These are phyloP conservation scores for Sphaerobolus stellatus DNA, from an alignment of 1,284 basidiomycete species.

Conservation along the genomic window DNA sequence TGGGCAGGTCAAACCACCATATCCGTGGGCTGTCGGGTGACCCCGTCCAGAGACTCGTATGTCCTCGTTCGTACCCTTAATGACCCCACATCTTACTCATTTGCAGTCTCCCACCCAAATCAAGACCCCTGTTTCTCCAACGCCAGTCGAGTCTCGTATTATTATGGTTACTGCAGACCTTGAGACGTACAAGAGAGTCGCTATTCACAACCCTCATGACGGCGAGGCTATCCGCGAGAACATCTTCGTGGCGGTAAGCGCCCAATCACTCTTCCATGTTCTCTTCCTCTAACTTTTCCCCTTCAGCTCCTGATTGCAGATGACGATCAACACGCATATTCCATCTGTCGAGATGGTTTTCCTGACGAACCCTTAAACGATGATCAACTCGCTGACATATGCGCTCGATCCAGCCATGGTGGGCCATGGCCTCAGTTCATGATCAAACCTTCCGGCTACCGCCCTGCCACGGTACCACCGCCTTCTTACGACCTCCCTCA, in stretches of 20 bases:
- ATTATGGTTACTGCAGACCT: conserved; percentile 82
- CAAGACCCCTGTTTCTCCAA: conserved; percentile 20
- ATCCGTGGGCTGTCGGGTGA: conserved; percentile 46
- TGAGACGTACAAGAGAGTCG: conserved; percentile 76
- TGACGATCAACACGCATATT: conserved; percentile 72
- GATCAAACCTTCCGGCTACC: conserved; percentile 66
- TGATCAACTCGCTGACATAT: conserved; percentile 70
- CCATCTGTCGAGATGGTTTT: conserved; percentile 83
- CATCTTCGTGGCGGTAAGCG: conserved; percentile 77
- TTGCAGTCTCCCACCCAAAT: conserved; percentile 18
- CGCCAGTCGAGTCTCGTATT: conserved; percentile 41
- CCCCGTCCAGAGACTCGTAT: conserved; percentile 23
- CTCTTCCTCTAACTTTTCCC: conserved; percentile 14
- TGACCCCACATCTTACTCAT: not conserved
- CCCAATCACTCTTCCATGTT: conserved; percentile 4
- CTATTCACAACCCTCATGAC: conserved; percentile 69
- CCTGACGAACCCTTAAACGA: conserved; percentile 69
- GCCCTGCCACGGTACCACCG: conserved; percentile 60
- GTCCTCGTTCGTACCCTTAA: conserved; percentile 11
- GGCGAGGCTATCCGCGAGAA: conserved; percentile 79
- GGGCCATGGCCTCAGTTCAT: conserved; percentile 83
- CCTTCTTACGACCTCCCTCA: conserved; percentile 6
- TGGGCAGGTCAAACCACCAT: conserved; percentile 28
- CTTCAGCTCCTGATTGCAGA: conserved; percentile 78
- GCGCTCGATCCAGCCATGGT: conserved; percentile 66